Base-by-base conservation (phyloP, 257 asterid genomes). In the Nicotiana tabacum region DNA sequence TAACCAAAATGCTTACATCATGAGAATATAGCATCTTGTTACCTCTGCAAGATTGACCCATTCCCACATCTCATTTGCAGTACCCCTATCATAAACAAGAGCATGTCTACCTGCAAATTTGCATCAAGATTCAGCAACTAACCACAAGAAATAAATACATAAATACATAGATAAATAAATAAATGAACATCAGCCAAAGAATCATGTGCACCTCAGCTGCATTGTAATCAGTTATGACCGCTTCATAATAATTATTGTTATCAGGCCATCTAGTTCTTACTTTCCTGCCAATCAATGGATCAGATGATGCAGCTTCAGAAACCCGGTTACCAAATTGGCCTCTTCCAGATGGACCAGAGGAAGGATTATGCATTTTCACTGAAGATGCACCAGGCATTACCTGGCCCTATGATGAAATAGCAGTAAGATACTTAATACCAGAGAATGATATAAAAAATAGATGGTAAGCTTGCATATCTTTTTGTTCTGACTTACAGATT, bases 221-320 rank as follows among this genome's bases (percentile, higher is more conserved):
- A 87, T 93, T 85, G 76, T 91, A 94, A 84, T 91, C 91, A 43
- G 94, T 89, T 57, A 96, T 94, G 72, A 93, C 86, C 82, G 99
- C 99, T 84, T 93, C 99, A 87, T 96, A 96, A 69, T 93, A 96
- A 83, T 83, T 94, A 85, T 96, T 96, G 89, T 96, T 98, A 81
- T 94, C 99, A 78, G 99, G 99, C 99, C 98, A 96, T 85, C 95
- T 87, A 24, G 97, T 96, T 87, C 93, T 89, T 81, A 96, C 95
- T 91, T 83, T 96, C 90, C 93, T 90, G 79, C 99, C 99, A 55
- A 96, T 83, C 90, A 94, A 85, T 5, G 93, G 82, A 84, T 91
- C 90, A 83, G 82, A 88, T 4, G 91, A 74, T 86, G 86, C 91
- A 35, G 84, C 90, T 80, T 81, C 89, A 87, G 85, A 65, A 80